A percentile compares a stretch with the other conserved stretches of the same genome.
phyloP scores from a whole-genome alignment of 2,329 filamentous ascomycete species.

The Verticillium nonalfalfae region DNA sequence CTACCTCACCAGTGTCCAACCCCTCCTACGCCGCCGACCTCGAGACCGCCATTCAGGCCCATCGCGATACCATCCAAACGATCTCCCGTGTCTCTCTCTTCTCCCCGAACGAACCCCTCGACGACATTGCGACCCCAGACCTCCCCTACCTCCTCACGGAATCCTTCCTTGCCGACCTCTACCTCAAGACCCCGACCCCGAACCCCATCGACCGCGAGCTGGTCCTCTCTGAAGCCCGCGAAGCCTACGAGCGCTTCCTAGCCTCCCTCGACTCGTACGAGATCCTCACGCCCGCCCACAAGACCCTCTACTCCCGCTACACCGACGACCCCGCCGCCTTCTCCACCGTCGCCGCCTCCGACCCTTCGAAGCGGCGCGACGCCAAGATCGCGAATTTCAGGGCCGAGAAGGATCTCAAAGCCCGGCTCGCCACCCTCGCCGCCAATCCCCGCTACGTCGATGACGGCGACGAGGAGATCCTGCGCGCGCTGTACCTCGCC shows the following conservation, averaged over 20 bases:
- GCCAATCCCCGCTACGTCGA: slow-evolving; percentile 45
- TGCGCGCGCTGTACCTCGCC: slow-evolving; percentile 72
- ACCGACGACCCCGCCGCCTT: slow-evolving; percentile 67
- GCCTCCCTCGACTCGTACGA: slow-evolving; percentile 72
- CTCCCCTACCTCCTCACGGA: slow-evolving; percentile 78
- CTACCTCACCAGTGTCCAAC: slow-evolving; percentile 38
- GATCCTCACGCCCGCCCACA: slow-evolving; percentile 59
- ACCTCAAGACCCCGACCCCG: slow-evolving; percentile 57
- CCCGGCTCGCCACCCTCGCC: slow-evolving; percentile 61
- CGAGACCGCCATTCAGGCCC: slow-evolving; percentile 58
- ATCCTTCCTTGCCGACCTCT: slow-evolving; percentile 73
- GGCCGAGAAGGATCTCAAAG: slow-evolving; percentile 78
- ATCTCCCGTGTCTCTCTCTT: slow-evolving; percentile 72
- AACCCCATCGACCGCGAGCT: slow-evolving; percentile 50
- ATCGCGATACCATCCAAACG: slow-evolving; percentile 66
- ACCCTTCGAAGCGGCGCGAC: slow-evolving; percentile 64
- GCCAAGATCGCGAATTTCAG: slow-evolving; percentile 82
- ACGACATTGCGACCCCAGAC: slow-evolving; percentile 80
- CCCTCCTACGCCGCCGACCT: slow-evolving; percentile 63
- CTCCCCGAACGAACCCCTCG: slow-evolving; percentile 81
- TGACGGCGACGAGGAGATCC: slow-evolving; percentile 82
- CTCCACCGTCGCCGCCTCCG: slow-evolving; percentile 49
- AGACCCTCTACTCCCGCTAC: slow-evolving; percentile 66
- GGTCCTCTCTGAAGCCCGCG: slow-evolving; percentile 57
- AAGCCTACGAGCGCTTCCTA: slow-evolving; percentile 73